Percentiles rank a stretch among this genome's conserved stretches.
Conservation (phyloP, 2,329 filamentous ascomycete genomes). For the Biscogniauxia marginata region DNA sequence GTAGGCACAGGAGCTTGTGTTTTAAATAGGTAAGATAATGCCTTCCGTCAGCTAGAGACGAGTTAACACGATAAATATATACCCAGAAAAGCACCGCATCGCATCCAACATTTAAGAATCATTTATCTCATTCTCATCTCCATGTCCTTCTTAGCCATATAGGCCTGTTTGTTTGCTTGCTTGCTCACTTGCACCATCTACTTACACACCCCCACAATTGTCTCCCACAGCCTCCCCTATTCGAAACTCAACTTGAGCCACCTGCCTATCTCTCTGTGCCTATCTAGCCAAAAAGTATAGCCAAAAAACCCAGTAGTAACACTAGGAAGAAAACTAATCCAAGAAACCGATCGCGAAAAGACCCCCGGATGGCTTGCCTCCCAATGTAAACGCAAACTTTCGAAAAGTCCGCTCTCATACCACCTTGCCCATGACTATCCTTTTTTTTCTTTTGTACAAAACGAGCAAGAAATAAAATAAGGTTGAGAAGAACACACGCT, state of each 20-base stretch:
- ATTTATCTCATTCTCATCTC: conserved; percentile 19
- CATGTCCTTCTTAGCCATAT: conserved; percentile 1
- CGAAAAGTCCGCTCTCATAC: background rate
- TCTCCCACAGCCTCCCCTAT: background rate
- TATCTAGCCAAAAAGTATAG: background rate
- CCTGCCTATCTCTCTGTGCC: background rate
- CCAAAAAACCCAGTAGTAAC: background rate
- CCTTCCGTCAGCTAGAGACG: background rate
- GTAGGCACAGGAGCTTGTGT: background rate
- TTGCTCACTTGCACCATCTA: background rate
- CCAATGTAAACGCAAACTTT: background rate
- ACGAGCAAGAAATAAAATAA: conserved; percentile 5
- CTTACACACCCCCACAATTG: conserved; percentile 6
- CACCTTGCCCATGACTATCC: background rate
- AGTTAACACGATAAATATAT: background rate
- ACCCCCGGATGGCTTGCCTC: background rate
- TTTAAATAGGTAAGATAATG: background rate
- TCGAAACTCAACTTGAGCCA: background rate
- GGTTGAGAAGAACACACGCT: background rate
- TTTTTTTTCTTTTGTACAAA: background rate
- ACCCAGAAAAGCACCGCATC: background rate
- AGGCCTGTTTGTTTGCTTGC: conserved; percentile 5
- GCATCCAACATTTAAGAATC: conserved; percentile 6
- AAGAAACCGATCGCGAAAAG: background rate
- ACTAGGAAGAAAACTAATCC: background rate